A percentile compares a stretch with the other conserved stretches of the same genome.
Conservation (phyloP, 1,284 basidiomycete species). For the Termitomyces sp. region DNA sequence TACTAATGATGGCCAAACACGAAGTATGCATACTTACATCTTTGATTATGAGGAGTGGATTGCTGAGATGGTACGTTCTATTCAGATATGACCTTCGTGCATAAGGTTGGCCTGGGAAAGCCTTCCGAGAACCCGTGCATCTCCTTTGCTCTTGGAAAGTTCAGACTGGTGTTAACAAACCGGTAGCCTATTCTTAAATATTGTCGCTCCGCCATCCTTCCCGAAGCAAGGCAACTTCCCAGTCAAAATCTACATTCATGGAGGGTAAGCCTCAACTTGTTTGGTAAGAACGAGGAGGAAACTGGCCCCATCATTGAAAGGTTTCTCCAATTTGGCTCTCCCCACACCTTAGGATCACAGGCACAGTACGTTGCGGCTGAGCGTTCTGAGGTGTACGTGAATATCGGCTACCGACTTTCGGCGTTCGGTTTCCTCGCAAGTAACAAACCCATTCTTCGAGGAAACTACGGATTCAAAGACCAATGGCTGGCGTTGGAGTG, state of each 20-base stretch:
- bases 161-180: not conserved
- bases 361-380: conserved; percentile 64
- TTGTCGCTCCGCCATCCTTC: conserved; percentile 58
- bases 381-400: conserved; percentile 65
- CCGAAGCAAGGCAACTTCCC: conserved; percentile 23
- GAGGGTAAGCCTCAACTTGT: not conserved
- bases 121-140: conserved; percentile 67
- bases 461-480: conserved; percentile 80
- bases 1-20: conserved; percentile 56
- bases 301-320: conserved; percentile 27
- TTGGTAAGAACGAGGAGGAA: not conserved
- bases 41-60: not conserved
- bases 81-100: conserved; percentile 39
- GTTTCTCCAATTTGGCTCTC: conserved; percentile 78
- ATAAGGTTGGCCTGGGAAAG: conserved; percentile 59
- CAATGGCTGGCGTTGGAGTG: conserved; percentile 62
- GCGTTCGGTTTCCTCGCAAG: conserved; percentile 71
- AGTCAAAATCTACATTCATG: conserved; percentile 1
- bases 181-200: conserved; percentile 50
- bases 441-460: conserved; percentile 51
- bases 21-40: conserved; percentile 36
- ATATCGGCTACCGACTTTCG: conserved; percentile 67
- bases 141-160: not conserved
- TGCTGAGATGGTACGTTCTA: not conserved
- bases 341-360: conserved; percentile 50